Conservation (phyloP, 2,329 filamentous ascomycete genomes). For the Cercospora zeae-maydis region DNA sequence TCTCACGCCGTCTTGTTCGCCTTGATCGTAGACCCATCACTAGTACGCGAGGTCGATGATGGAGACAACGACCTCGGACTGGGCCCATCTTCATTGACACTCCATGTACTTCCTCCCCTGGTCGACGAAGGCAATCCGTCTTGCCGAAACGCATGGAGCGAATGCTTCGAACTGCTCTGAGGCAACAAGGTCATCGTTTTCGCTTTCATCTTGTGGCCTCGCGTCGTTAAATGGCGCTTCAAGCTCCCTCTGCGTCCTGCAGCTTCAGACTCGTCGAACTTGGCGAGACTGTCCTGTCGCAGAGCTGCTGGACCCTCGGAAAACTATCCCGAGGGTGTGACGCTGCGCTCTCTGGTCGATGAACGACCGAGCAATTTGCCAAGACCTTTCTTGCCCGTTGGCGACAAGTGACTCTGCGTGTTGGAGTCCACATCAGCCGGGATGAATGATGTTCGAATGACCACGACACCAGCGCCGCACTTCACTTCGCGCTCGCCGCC, state of each 20-base stretch:
- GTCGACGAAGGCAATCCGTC: background rate
- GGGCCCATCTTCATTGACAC: background rate
- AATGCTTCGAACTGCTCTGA: constrained; percentile 1
- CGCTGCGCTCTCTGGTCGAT: constrained; percentile 27
- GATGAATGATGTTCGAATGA: constrained; percentile 43
- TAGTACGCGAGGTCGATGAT: background rate
- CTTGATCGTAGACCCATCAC: background rate
- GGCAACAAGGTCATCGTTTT: constrained; percentile 7
- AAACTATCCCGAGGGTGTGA: constrained; percentile 31
- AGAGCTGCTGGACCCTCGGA: constrained; percentile 6
- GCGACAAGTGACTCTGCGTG: constrained; percentile 16
- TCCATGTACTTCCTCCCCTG: background rate
- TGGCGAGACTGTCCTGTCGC: background rate
- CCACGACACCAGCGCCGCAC: constrained; percentile 73
- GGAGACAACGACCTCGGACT: background rate
- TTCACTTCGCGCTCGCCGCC: constrained; percentile 66
- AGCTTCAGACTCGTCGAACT: background rate
- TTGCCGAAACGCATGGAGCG: background rate
- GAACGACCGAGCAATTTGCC: constrained; percentile 27
- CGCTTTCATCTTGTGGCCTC: background rate
- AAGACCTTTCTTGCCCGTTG: constrained; percentile 26
- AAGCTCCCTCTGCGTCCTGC: constrained; percentile 7
- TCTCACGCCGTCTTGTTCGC: background rate
- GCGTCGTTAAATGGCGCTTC: constrained; percentile 5
- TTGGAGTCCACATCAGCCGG: constrained; percentile 28